Evolutionary conservation across 2,329 filamentous ascomycete species (phyloP).

Genomic region (Stagonosporopsis rhizophila): DNA sequence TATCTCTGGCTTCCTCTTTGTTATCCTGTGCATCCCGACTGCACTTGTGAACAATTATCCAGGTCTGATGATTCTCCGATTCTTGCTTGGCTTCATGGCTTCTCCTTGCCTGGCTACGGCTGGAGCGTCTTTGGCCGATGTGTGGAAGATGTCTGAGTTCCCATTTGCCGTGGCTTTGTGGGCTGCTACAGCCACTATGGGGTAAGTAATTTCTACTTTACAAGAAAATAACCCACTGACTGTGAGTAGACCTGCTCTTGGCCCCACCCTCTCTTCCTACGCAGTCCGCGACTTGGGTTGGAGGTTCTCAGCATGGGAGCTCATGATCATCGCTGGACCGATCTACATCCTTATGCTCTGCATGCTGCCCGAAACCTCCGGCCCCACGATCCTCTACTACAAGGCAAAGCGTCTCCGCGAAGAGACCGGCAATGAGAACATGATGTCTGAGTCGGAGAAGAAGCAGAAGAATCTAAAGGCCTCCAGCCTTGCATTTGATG

Average conservation of each 20-base stretch:
- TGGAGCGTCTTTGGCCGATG: constrained; percentile 44
- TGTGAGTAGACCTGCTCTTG: constrained; percentile 61
- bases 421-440: constrained; percentile 67
- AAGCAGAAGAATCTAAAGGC: constrained; percentile 58
- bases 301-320: constrained; percentile 86
- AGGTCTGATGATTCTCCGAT: constrained; percentile 64
- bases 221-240: not conserved
- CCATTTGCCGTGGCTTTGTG: constrained; percentile 53
- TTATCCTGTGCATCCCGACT: constrained; percentile 70
- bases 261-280: constrained; percentile 73
- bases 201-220: constrained; percentile 39
- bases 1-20: constrained; percentile 71
- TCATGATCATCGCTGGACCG: constrained; percentile 75
- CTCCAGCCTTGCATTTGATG: constrained; percentile 55
- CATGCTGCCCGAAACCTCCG: constrained; percentile 85
- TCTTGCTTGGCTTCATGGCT: constrained; percentile 46
- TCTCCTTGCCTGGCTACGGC: constrained; percentile 45
- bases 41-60: constrained; percentile 67
- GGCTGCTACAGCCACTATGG: constrained; percentile 54
- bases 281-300: constrained; percentile 73
- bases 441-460: constrained; percentile 80
- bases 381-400: constrained; percentile 61
- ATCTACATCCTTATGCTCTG: constrained; percentile 79
- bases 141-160: constrained; percentile 50
- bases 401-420: constrained; percentile 77